Evolutionary conservation across 2,329 filamentous ascomycete genomes (phyloP).

Genomic region (Fusarium annulatum): DNA sequence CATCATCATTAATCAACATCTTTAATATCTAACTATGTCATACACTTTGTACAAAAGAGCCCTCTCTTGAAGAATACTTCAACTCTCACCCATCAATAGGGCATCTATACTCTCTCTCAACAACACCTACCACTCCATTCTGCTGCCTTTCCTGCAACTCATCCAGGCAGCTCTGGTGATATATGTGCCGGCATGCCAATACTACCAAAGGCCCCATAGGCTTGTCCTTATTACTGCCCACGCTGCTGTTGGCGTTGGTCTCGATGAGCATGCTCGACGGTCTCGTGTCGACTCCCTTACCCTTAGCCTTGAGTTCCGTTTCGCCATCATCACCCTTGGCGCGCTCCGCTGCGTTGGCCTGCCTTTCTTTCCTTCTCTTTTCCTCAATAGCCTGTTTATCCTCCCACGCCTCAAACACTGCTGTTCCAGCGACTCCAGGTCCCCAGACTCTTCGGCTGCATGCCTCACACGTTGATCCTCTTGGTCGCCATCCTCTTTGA

Average conservation of each 20-base stretch:
- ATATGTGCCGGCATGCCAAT: constrained; percentile 76
- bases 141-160: constrained; percentile 67
- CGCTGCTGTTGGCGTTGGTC: constrained; percentile 39
- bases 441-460: constrained; percentile 90
- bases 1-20: constrained; percentile 43
- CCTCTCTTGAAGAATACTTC: neutral
- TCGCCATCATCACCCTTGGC: constrained; percentile 52
- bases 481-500: constrained; percentile 88
- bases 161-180: constrained; percentile 76
- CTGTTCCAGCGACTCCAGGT: constrained; percentile 76
- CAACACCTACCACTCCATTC: constrained; percentile 58
- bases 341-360: constrained; percentile 50
- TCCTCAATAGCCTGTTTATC: constrained; percentile 64
- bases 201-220: constrained; percentile 74
- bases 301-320: constrained; percentile 54
- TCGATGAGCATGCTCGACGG: constrained; percentile 55
- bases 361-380: constrained; percentile 57
- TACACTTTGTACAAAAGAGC: constrained; percentile 41
- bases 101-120: constrained; percentile 64
- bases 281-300: constrained; percentile 55
- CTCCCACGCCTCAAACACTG: constrained; percentile 87
- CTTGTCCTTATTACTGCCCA: constrained; percentile 52
- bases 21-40: constrained; percentile 37
- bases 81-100: constrained; percentile 64
- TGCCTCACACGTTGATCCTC: constrained; percentile 86